Conservation (phyloP, 495 filamentous ascomycete species). For the Tuber microsphaerosporum region DNA sequence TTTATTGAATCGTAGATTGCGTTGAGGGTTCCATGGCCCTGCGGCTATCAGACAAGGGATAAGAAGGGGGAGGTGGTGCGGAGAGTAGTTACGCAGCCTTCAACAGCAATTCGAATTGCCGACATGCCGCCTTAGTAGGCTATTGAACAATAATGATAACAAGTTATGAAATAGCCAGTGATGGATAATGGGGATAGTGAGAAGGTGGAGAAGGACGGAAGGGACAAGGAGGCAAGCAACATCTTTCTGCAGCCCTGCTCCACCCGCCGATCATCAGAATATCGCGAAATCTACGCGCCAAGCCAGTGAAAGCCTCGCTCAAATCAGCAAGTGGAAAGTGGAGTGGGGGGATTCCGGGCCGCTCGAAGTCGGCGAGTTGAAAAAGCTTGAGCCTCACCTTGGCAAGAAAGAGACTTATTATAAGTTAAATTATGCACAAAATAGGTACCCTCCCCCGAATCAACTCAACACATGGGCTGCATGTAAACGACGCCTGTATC, state of each 20-base stretch:
- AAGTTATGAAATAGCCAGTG: not conserved
- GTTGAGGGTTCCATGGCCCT: slow-evolving; percentile 87
- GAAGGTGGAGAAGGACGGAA: not conserved
- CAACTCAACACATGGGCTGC: not conserved
- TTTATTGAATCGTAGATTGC: slow-evolving; percentile 77
- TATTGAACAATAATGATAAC: not conserved
- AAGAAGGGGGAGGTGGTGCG: not conserved
- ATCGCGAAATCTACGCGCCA: not conserved
- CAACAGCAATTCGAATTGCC: slow-evolving; percentile 49
- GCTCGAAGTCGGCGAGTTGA: not conserved
- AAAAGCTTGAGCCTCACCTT: not conserved
- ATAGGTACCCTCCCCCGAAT: not conserved
- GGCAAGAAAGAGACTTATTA: not conserved
- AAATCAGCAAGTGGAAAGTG: not conserved
- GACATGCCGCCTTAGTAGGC: not conserved
- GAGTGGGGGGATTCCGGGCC: not conserved
- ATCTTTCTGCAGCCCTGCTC: not conserved
- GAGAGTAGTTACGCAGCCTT: slow-evolving; percentile 66
- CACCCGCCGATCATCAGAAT: not conserved
- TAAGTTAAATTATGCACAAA: not conserved
- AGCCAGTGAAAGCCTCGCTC: not conserved
- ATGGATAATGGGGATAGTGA: not conserved
- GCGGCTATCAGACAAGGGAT: slow-evolving; percentile 11
- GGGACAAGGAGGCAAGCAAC: not conserved
- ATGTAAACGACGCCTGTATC: not conserved